Base-by-base conservation (phyloP, 179 eudicot genomes). In the Drosera spatulata region DNA sequence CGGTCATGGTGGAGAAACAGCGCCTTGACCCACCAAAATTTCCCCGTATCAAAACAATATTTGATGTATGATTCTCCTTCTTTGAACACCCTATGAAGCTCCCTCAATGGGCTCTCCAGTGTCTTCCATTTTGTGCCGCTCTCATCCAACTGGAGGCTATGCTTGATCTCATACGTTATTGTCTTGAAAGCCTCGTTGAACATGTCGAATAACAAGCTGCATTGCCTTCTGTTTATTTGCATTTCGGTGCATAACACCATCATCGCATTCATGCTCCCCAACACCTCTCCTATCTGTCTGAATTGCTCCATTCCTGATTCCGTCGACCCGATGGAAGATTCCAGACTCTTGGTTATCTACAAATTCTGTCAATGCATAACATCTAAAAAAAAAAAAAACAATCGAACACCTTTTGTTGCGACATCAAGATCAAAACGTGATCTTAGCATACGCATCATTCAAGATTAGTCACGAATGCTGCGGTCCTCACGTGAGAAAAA, bases 191-290 rank as follows among this genome's bases (percentile, higher is more conserved):
- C 96, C 2, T 61, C 47, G 39, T 53, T 69, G 60, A 75, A 75
- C 76, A 85, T 77, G 55, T 91, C 97, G 44, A 70, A 73, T 53
- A 91, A 60, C 71, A 91, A 71, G 44, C 74, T 65, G 57, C 97
- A 91, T 77, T 91, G 97, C 56, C 82, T 57, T 58, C 54, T 69
- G 67, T 91, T 91, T 61, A 88, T 77, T 59, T 73, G 76, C 53
- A 62, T 71, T 6, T 83, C 80, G 7, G 83, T 85, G 65, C 70
- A 79, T 49, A 91, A 75, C 5, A 82, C 75, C 74, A 80, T 80
- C 44, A 88, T 61, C 8, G 96, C 84, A 50, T 83, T 88, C 73
- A 88, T 39, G 68, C 96, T 77, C 52, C 97, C 97, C 49, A 91
- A 14, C 5, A 75, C 80, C 78, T 88, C 95, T 49, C 97, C 96